These are phyloP conservation scores for Plasmodium cynomolgi DNA, from an alignment of 169 alveolate genomes.

Conservation along the genomic window DNA sequence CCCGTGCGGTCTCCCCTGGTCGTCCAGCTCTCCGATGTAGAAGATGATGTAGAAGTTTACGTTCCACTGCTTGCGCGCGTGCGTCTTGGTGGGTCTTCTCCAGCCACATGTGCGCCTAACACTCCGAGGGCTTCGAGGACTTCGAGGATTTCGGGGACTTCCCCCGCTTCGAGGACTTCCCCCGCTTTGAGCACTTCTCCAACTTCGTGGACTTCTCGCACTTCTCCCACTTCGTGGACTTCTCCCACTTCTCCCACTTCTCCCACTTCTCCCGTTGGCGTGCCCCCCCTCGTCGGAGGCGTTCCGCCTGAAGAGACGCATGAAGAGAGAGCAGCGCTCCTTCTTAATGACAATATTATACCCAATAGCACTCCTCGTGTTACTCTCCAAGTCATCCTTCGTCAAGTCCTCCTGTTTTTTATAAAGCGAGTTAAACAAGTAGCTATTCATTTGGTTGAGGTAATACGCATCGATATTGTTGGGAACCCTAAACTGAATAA, in stretches of 20 bases:
- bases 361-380: constrained; percentile 72
- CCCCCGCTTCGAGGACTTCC: background rate
- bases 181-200: background rate
- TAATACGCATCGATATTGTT: constrained; percentile 71
- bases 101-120: background rate
- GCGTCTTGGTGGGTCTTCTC: background rate
- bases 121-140: background rate
- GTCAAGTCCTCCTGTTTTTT: constrained; percentile 20
- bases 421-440: constrained; percentile 54
- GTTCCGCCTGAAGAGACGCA: constrained; percentile 13
- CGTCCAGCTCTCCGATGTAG: constrained; percentile 89
- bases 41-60: constrained; percentile 36
- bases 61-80: background rate
- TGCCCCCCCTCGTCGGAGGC: constrained; percentile 12
- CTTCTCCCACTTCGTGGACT: background rate
- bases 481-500: constrained; percentile 69
- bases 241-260: background rate
- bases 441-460: constrained; percentile 62
- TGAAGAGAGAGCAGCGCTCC: constrained; percentile 35
- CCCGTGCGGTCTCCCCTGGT: constrained; percentile 89
- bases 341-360: constrained; percentile 72
- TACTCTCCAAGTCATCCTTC: constrained; percentile 64
- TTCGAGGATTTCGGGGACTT: background rate
- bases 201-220: background rate
- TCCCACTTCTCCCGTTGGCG: background rate